phyloP scores from a whole-genome alignment of 2,329 filamentous ascomycete genomes.

The Fonsecaea monophora region DNA sequence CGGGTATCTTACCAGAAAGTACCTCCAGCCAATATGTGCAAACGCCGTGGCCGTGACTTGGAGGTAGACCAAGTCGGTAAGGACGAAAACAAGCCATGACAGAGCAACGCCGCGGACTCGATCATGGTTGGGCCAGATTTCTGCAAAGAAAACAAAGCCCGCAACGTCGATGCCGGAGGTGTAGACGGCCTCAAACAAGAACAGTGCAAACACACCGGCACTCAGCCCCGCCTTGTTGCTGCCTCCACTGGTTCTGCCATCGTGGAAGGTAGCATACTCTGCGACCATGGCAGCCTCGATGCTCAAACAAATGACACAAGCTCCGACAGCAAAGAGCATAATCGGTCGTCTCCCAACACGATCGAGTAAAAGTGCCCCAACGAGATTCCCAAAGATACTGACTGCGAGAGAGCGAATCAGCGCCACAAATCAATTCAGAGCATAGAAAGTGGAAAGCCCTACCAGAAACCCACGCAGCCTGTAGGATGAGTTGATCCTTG shows the following conservation, averaged over 20 bases:
- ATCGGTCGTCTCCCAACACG: slow-evolving; percentile 54
- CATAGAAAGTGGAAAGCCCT: not conserved
- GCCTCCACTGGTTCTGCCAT: too few relatives aligned
- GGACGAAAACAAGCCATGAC: not conserved
- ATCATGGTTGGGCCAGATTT: slow-evolving; percentile 19
- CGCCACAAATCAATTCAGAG: not conserved
- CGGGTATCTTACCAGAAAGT: slow-evolving; percentile 38
- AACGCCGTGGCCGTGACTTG: slow-evolving; percentile 43
- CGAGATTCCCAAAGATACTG: not conserved
- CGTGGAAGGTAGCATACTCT: not conserved
- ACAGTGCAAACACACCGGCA: slow-evolving; percentile 67
- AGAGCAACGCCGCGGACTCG: slow-evolving; percentile 12
- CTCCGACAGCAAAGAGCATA: slow-evolving; percentile 23
- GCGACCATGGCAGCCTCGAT: slow-evolving; percentile 14
- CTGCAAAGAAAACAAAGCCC: slow-evolving; percentile 10
- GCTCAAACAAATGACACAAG: not conserved
- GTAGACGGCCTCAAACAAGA: slow-evolving; percentile 6
- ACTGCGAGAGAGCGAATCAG: not conserved
- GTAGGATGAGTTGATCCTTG: not conserved
- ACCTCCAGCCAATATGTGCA: slow-evolving; percentile 43
- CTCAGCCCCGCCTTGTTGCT: slow-evolving; percentile 21
- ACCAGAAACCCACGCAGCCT: not conserved
- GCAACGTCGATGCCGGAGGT: slow-evolving; percentile 9
- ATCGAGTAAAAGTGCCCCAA: slow-evolving; percentile 53
- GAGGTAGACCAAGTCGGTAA: slow-evolving; percentile 39